Evolutionary conservation across 257 asterid species (phyloP), one percentile per base, ranked within the genome.

Genomic region (Jacaranda copaia): DNA sequence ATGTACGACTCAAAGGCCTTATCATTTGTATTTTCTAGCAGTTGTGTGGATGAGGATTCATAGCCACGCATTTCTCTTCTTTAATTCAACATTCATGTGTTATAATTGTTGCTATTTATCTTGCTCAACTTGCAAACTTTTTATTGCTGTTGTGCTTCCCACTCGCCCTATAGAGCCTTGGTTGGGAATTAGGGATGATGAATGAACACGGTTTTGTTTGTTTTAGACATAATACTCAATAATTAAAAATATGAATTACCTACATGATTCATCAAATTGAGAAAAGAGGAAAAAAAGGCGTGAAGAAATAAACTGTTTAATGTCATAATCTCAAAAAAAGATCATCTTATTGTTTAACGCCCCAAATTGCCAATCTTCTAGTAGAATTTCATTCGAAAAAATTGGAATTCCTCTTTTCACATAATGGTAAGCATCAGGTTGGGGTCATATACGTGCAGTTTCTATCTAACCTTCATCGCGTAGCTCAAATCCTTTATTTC

Each of bases 51-150:
- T 74, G 79, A 68, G 46, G 25, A 55, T 68, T 32, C 0, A 48
- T 52, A 46, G 59, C 76, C 81, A 68, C 76, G n/a, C 76, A 14
- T 3, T 3, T n/a, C 1, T 40, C 20, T 58, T 46, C 15, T 15
- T 13, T 35, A 18, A 4, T 72, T 18, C 56, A 18, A 70, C 55
- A n/a, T 55, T 2, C 55, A 66, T 66, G 0, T 66, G 7, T 8
- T 7, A 16, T n/a, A 42, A 62, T 62, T 40, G 51, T 39, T 64
- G 6, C 38, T 52, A 11, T 14, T 35, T 32, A 14, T 9, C 60
- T 16, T 16, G 42, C 3, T 9, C 72, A 13, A 67, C 55, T 67
- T 20, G 65, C 40, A 10, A 59, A 20, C 10, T 25, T 25, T 16
- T 56, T 8, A 5, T 25, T 10, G 3, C n/a, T n/a, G n/a, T n/a